Evolutionary conservation across 169 alveolate species (phyloP), one percentile per base, ranked within the genome.

Genomic region (Cryptosporidium canis): DNA sequence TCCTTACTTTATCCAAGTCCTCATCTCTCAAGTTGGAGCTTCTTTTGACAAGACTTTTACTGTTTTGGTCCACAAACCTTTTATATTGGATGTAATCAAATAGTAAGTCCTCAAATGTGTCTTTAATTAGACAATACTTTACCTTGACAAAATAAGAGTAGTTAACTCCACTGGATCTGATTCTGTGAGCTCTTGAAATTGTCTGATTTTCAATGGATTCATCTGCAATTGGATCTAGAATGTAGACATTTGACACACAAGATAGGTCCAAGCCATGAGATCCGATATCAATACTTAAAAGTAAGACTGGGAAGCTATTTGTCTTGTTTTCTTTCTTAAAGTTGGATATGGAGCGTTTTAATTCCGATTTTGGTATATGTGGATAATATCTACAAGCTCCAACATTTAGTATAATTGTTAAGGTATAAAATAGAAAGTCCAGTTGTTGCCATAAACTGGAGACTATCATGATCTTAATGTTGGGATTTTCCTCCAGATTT

Each of bases 371-470:
- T 0, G 85, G 70, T 16, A 45, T 72, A 72, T 72, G 71, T 33
- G 85, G 85, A 72, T 72, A 72, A 55, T 55, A 72, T 9, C 85
- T 37, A 35, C 71, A 72, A 37, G 85, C 35, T 55, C 70, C 56
- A 29, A 72, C 41, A 41, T 72, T 56, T 35, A 72, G 37, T 33
- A 72, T 24, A 14, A 68, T 47, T 3, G 67, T 72, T 72, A 72
- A 41, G 21, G 85, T 72, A 56, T 72, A 55, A 33, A 55, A 72
- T 31, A 72, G 7, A 37, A 72, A 72, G 16, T 72, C 85, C 44
- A 72, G 41, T 41, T 72, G 85, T 41, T 72, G 85, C 85, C 85
- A 72, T 29, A 72, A 72, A 55, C 70, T 72, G 0, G 85, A 72
- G 21, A 72, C 85, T n/a, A 72, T 21, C 85, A 72, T 72, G 9